A percentile compares a stretch with the other conserved stretches of the same genome.
Conservation (phyloP, 2,329 filamentous ascomycete species). For the Aspergillus sp. region DNA sequence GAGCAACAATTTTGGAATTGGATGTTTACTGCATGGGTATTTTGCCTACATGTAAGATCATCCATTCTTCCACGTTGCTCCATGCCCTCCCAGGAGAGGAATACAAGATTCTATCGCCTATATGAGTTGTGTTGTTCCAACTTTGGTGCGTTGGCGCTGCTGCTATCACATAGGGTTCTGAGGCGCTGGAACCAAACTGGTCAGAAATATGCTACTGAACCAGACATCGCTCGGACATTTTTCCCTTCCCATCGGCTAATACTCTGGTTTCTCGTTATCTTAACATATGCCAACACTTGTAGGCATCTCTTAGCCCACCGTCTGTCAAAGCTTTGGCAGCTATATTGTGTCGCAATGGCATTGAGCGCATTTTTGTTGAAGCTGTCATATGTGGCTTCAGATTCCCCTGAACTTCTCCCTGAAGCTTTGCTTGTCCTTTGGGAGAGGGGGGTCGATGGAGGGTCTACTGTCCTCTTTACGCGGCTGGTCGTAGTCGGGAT, state of each 20-base stretch:
- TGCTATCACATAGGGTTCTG: constrained; percentile 65
- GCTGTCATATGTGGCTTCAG: constrained; percentile 79
- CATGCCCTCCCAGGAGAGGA: not conserved
- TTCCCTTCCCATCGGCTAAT: constrained; percentile 63
- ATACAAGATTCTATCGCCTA: not conserved
- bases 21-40: constrained; percentile 58
- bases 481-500: constrained; percentile 54
- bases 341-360: constrained; percentile 46
- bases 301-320: constrained; percentile 42
- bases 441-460: constrained; percentile 40
- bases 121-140: constrained; percentile 13
- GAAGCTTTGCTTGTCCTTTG: constrained; percentile 37
- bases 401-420: constrained; percentile 77
- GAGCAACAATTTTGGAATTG: constrained; percentile 99
- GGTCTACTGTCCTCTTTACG: constrained; percentile 53
- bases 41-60: constrained; percentile 49
- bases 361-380: constrained; percentile 77
- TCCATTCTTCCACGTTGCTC: constrained; percentile 10
- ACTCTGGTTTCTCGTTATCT: constrained; percentile 73
- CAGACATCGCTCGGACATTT: constrained; percentile 77
- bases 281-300: constrained; percentile 66
- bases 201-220: constrained; percentile 89
- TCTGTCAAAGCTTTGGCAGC: constrained; percentile 24
- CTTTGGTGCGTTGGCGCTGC: constrained; percentile 48
- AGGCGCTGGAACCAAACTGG: constrained; percentile 95